Percentiles rank a stretch among this genome's conserved stretches.
Conservation (phyloP, 495 filamentous ascomycete species). For the Jackrogersella multiformis region DNA sequence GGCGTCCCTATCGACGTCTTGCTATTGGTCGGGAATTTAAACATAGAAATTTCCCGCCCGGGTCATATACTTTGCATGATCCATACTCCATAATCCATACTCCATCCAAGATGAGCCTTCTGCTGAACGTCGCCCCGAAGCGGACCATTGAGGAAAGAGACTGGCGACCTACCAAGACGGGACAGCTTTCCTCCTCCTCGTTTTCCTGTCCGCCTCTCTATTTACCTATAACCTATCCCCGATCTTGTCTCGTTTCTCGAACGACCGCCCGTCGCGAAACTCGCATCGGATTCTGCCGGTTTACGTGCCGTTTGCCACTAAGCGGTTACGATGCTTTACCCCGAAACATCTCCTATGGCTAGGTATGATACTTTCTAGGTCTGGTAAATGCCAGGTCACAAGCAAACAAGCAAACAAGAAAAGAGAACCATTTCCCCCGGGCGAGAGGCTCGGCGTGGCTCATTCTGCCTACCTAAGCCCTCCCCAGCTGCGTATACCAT, state of each 20-base stretch:
- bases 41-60: constrained; percentile 40
- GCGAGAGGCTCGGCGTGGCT: constrained; percentile 26
- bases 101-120: constrained; percentile 38
- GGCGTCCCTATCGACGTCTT: constrained; percentile 25
- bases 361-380: not conserved
- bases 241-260: constrained; percentile 12
- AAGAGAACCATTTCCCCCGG: constrained; percentile 8
- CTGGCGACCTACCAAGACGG: constrained; percentile 35
- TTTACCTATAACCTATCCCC: not conserved
- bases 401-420: constrained; percentile 2
- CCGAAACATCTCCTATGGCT: constrained; percentile 25
- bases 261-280: constrained; percentile 4
- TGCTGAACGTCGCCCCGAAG: constrained; percentile 27
- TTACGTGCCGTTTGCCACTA: constrained; percentile 37
- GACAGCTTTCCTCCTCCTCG: constrained; percentile 23
- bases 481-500: constrained; percentile 13
- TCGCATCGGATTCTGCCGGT: constrained; percentile 34
- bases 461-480: constrained; percentile 21
- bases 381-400: constrained; percentile 2
- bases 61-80: constrained; percentile 43
- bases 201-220: not conserved
- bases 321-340: constrained; percentile 21
- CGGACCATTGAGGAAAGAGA: constrained; percentile 38
- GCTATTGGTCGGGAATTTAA: constrained; percentile 43
- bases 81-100: too few relatives aligned